These are phyloP conservation scores for Monosporozyma solicola DNA, from an alignment of 805 yeast species.

Conservation along the genomic window DNA sequence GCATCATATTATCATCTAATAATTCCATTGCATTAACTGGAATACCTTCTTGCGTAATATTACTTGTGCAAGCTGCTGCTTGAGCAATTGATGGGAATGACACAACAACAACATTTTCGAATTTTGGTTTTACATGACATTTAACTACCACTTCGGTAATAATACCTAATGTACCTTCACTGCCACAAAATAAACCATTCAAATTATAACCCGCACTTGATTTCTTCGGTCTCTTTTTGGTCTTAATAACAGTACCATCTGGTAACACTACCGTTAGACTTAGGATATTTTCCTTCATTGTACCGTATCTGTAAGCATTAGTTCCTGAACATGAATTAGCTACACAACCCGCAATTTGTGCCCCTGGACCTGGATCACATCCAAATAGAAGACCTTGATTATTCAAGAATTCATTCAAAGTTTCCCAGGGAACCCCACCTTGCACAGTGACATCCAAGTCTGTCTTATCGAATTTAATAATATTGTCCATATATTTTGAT, in stretches of 20 bases:
- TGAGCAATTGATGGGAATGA: constrained; percentile 58
- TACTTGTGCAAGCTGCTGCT: constrained; percentile 63
- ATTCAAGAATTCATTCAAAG: constrained; percentile 42
- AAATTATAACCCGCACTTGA: constrained; percentile 74
- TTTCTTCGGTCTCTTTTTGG: constrained; percentile 68
- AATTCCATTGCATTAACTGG: constrained; percentile 69
- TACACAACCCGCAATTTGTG: constrained; percentile 70
- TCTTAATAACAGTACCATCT: constrained; percentile 70
- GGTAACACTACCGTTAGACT: constrained; percentile 67
- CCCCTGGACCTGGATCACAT: constrained; percentile 76
- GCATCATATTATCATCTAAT: constrained; percentile 65
- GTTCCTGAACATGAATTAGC: constrained; percentile 77
- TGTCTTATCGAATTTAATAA: constrained; percentile 46
- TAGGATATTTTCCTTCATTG: constrained; percentile 66
- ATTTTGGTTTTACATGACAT: constrained; percentile 53
- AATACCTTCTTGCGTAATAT: constrained; percentile 51
- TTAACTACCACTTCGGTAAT: constrained; percentile 70
- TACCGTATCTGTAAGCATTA: constrained; percentile 69
- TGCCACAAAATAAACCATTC: constrained; percentile 65
- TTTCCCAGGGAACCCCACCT: constrained; percentile 77
- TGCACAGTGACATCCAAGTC: constrained; percentile 70
- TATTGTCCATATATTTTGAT: constrained; percentile 44
- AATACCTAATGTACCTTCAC: constrained; percentile 74
- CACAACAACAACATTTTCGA: constrained; percentile 61
- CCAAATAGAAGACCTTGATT: constrained; percentile 55